Base-by-base conservation (phyloP, 2,329 filamentous ascomycete genomes). In the Arthrobotrys musiformis region DNA sequence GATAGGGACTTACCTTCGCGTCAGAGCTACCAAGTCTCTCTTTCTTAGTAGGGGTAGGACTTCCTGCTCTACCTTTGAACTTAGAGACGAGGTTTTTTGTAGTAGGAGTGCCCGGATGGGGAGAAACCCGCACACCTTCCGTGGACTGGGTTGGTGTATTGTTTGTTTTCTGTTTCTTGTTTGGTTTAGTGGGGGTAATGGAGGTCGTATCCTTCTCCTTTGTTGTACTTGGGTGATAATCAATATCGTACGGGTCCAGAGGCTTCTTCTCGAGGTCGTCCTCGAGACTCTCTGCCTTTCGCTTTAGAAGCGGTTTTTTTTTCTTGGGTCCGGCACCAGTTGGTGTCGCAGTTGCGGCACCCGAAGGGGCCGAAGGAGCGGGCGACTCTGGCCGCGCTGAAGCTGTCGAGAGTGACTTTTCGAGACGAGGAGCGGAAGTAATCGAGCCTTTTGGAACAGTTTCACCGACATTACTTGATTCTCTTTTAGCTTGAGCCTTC, bases 251-350 rank as follows among this genome's bases (percentile, higher is more conserved):
- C 11, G 64, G 64, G 26, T 76, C 72, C 9, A 48, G 5, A 19
- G 58, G 33, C 33, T 76, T 76, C 63, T 70, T 76, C 15, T 76
- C 72, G 4, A 11, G 33, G 6, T 76, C 72, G 26, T 76, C 72
- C n/a, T 76, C 72, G 11, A 76, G 35, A 33, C 58, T 76, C n/a
- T 76, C 72, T 6, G 72, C 72, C 17, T 76, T 76, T 44, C 72
- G 44, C n/a, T 76, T 76, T 19, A 76, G 35, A n/a, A 76, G 24
- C 24, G 63, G 46, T 35, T 76, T 76, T 58, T 76, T 76, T 44
- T 76, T 76, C 50, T 76, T 76, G 3, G 72, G 58, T 6, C 58
- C 44, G 7, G 58, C 40, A 3, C 58, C 50, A 56, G 5, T 37
- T 13, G 72, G 28, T 7, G 58, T 40, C 15, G 58, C 24, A 15